A percentile compares a stretch with the other conserved stretches of the same genome.
These are phyloP conservation scores for Eucalyptus rudis DNA, from an alignment of 345 rosid species.

Conservation along the genomic window DNA sequence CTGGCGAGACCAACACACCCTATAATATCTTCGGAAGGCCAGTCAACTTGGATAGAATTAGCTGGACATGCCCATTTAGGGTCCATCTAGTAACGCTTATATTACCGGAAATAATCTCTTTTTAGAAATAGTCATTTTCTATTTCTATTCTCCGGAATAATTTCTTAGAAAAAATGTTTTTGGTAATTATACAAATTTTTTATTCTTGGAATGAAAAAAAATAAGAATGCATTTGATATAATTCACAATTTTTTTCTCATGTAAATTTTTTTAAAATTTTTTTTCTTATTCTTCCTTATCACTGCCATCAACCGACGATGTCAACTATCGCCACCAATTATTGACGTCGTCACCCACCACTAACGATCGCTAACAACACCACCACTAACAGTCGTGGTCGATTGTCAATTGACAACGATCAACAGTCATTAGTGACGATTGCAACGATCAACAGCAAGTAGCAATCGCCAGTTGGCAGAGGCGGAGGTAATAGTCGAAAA, in stretches of 20 bases:
- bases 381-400: accelerated
- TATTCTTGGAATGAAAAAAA: no score
- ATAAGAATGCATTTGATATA: accelerated
- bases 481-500: accelerated
- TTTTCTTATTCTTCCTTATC: no score
- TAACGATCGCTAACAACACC: accelerated
- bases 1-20: background rate
- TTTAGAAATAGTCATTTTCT: no score
- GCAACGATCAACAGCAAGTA: accelerated
- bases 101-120: no score
- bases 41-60: background rate
- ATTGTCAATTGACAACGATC: accelerated
- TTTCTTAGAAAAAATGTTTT: accelerated
- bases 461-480: accelerated
- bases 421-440: accelerated
- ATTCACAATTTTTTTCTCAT: no score
- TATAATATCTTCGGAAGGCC: background rate
- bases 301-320: accelerated
- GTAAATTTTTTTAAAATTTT: no score
- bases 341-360: accelerated
- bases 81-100: no score
- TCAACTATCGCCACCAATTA: accelerated
- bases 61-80: background rate
- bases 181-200: no score
- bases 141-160: accelerated